A percentile compares a stretch with the other conserved stretches of the same genome.
phyloP scores from a whole-genome alignment of 169 alveolate species.

The Plasmodium chabaudi region DNA sequence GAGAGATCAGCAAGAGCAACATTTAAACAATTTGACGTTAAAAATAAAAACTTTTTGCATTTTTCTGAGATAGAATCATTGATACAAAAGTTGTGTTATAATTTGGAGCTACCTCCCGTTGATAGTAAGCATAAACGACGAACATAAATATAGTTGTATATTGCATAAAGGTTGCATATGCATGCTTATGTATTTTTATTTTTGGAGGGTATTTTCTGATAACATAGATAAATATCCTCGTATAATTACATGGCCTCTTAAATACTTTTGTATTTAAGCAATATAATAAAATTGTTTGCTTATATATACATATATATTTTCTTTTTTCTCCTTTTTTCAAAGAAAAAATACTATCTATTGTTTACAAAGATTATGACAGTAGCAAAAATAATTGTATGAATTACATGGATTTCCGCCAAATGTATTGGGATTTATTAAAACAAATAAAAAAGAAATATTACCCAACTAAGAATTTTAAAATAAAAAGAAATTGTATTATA shows the following conservation, averaged over 20 bases:
- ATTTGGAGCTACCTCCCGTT: conserved; percentile 74
- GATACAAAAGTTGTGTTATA: conserved; percentile 62
- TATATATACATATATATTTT: background rate
- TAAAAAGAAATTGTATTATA: conserved; percentile 72
- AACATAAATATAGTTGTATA: too few relatives aligned
- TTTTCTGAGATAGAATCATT: conserved; percentile 73
- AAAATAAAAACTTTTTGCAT: conserved; percentile 68
- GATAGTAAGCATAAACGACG: conserved; percentile 33
- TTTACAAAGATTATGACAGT: conserved; percentile 73
- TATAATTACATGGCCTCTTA: background rate
- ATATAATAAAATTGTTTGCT: background rate
- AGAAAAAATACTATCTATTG: conserved; percentile 66
- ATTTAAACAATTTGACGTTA: conserved; percentile 72
- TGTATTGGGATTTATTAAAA: conserved; percentile 73
- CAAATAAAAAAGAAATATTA: conserved; percentile 72
- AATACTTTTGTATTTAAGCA: too few relatives aligned
- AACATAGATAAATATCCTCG: background rate
- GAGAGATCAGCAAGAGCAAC: conserved; percentile 75
- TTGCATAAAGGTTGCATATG: background rate
- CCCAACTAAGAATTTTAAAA: conserved; percentile 72
- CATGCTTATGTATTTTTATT: background rate
- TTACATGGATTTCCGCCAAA: conserved; percentile 70
- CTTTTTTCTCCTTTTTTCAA: background rate
- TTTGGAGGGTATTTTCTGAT: too few relatives aligned
- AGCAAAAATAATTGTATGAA: conserved; percentile 73